phyloP scores from a whole-genome alignment of 192 early-diverging fungal species.

The Entrophospora sp. region DNA sequence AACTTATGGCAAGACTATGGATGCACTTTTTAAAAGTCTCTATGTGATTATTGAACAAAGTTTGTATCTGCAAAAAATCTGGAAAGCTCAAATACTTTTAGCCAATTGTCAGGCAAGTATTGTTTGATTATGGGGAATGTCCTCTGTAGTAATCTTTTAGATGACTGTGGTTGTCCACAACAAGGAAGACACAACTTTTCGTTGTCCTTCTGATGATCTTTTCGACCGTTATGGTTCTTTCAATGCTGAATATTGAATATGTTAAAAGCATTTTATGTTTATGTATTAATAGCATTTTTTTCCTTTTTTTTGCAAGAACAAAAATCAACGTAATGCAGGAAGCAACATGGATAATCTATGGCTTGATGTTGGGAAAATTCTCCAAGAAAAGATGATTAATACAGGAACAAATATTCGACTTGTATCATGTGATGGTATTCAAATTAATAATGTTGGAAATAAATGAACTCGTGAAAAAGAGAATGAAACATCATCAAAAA shows the following conservation, averaged over 20 bases:
- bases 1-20: constrained; percentile 3
- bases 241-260: neutral
- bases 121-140: neutral
- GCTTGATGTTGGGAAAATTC: neutral
- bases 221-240: neutral
- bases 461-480: constrained; percentile 3
- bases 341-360: neutral
- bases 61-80: neutral
- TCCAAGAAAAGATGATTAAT: neutral
- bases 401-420: neutral
- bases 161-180: neutral
- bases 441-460: constrained; percentile 1
- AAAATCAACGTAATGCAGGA: neutral
- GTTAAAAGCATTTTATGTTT: neutral
- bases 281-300: neutral
- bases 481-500: constrained; percentile 6
- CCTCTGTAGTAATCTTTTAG: neutral
- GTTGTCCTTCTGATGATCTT: neutral
- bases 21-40: constrained; percentile 12
- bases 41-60: neutral
- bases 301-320: neutral
- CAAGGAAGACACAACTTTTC: constrained; percentile 1
- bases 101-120: neutral
- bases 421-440: neutral
- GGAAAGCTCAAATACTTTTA: constrained; percentile 4